Conservation (phyloP, 768 basidiomycete genomes). For the Floccularia luteovirens region DNA sequence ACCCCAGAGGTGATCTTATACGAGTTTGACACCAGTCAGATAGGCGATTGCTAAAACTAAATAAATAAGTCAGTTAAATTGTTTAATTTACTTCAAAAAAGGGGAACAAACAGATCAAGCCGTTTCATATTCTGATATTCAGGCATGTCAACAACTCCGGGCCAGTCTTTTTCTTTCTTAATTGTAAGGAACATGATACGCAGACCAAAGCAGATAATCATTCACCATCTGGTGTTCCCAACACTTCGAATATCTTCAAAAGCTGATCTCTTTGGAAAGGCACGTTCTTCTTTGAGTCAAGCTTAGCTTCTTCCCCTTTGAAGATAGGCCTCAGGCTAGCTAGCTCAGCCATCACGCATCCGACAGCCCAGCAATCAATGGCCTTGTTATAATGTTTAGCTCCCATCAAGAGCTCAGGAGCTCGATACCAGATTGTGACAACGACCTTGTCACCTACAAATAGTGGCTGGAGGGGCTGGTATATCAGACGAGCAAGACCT, state of each 20-base stretch:
- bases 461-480: conserved; percentile 86
- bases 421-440: conserved; percentile 99
- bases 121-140: conserved; percentile 81
- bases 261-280: conserved; percentile 97
- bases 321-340: conserved; percentile 93
- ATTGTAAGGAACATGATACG: conserved; percentile 3
- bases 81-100: background rate
- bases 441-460: conserved; percentile 97
- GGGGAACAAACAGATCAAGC: conserved; percentile 55
- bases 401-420: conserved; percentile 92
- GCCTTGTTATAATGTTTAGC: conserved; percentile 98
- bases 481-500: conserved; percentile 86
- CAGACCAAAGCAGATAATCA: conserved; percentile 4
- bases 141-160: conserved; percentile 75
- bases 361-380: conserved; percentile 96
- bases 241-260: conserved; percentile 90
- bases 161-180: conserved; percentile 76
- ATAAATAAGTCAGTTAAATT: background rate
- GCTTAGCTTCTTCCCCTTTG: conserved; percentile 97
- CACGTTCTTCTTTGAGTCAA: conserved; percentile 94
- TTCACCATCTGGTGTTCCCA: conserved; percentile 83
- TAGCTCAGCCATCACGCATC: conserved; percentile 95
- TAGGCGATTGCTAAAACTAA: conserved; percentile 47
- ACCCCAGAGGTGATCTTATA: conserved; percentile 53
- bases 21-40: conserved; percentile 70